Conservation (phyloP, 805 yeast genomes). For the Clavispora fructus region DNA sequence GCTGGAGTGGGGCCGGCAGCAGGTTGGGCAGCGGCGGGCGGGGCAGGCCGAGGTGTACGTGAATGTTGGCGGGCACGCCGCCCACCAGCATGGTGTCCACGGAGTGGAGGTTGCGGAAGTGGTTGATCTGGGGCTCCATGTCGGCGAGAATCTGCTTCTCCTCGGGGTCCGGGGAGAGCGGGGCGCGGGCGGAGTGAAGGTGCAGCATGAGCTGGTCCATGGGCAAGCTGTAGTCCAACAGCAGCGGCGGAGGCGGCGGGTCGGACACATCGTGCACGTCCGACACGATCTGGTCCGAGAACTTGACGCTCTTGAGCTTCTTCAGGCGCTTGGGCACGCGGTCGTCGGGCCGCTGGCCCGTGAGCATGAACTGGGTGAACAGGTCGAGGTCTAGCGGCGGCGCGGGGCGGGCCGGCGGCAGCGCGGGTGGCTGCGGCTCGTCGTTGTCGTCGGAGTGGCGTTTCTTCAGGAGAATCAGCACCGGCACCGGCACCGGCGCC, state of each 20-base stretch:
- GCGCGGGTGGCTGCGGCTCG: slow-evolving; percentile 3
- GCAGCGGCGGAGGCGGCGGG: slow-evolving; percentile 4
- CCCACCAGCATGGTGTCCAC: slow-evolving; percentile 73
- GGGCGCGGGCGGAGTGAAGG: slow-evolving; percentile 23
- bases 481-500: slow-evolving; percentile 76
- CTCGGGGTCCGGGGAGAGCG: slow-evolving; percentile 42
- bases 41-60: slow-evolving; percentile 20
- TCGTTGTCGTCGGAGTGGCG: slow-evolving; percentile 44
- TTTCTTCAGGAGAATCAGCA: slow-evolving; percentile 64
- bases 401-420: slow-evolving; percentile 1
- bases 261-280: slow-evolving; percentile 29
- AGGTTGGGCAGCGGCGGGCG: slow-evolving; percentile 12
- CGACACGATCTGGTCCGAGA: slow-evolving; percentile 60
- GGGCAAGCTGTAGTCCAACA: slow-evolving; percentile 61
- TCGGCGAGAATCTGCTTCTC: slow-evolving; percentile 69
- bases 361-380: slow-evolving; percentile 75
- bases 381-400: slow-evolving; percentile 71
- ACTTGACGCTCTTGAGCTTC: slow-evolving; percentile 59
- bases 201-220: slow-evolving; percentile 67
- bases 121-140: slow-evolving; percentile 66
- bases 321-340: slow-evolving; percentile 36
- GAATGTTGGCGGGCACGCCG: slow-evolving; percentile 61
- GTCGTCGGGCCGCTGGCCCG: slow-evolving; percentile 67
- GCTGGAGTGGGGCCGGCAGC: slow-evolving; percentile 23
- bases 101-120: slow-evolving; percentile 62